Evolutionary conservation across 768 basidiomycete genomes (phyloP).

Genomic region (Mycena crocata): DNA sequence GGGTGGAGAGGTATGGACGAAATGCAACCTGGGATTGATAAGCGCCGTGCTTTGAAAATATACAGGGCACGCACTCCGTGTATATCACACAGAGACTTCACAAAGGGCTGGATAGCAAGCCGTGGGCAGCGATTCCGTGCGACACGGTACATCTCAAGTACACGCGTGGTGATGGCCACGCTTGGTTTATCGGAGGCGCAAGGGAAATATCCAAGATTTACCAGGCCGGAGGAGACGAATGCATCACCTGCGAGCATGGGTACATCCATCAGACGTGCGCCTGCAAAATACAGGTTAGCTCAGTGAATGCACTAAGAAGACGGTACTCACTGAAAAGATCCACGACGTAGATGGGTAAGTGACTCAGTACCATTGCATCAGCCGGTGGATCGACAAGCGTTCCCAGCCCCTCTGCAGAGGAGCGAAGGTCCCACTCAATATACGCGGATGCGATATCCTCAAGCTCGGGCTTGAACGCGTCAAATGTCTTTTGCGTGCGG

Average conservation of each 20-base stretch:
- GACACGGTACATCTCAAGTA: constrained; percentile 25
- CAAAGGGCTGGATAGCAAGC: constrained; percentile 30
- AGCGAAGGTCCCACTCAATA: too few species aligned
- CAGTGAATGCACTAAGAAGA: too few species aligned
- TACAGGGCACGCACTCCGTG: constrained; percentile 14
- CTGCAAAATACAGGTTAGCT: background rate
- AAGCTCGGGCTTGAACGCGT: too few species aligned
- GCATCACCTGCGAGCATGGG: background rate
- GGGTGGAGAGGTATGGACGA: constrained; percentile 27
- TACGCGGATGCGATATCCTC: too few species aligned
- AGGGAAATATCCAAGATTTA: constrained; percentile 26
- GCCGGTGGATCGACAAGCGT: too few species aligned
- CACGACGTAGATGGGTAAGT: too few species aligned
- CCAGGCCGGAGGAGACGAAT: background rate
- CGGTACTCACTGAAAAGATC: too few species aligned
- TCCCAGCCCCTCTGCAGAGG: too few species aligned
- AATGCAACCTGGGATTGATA: constrained; percentile 9
- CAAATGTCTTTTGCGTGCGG: too few species aligned
- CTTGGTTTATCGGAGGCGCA: constrained; percentile 2
- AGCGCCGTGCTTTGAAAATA: background rate
- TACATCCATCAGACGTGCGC: background rate
- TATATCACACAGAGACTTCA: constrained; percentile 26
- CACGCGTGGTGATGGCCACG: constrained; percentile 20
- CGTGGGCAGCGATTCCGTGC: constrained; percentile 24
- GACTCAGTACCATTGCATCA: too few species aligned